Evolutionary conservation across 139 green algal genomes (phyloP).

Genomic region (Chlamydomonas eustigma): DNA sequence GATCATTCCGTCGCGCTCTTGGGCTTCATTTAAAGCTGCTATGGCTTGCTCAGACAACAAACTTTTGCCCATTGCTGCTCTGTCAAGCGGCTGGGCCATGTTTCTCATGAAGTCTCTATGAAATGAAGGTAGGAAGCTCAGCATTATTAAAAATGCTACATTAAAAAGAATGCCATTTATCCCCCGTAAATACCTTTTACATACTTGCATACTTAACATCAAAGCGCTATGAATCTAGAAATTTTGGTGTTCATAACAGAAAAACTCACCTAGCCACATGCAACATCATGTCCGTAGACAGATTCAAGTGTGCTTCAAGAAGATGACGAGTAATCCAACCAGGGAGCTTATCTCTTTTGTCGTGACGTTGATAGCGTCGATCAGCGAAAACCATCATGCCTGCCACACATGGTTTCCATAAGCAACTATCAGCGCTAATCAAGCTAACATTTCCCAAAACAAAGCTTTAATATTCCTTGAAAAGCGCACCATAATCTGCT

Average conservation of each 20-base stretch:
- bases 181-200: too few relatives aligned
- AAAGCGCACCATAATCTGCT: conserved; percentile 55
- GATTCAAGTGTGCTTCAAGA: conserved; percentile 89
- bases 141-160: too few relatives aligned
- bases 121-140: too few relatives aligned
- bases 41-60: conserved; percentile 71
- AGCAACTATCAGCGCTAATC: too few relatives aligned
- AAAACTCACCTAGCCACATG: conserved; percentile 56
- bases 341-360: conserved; percentile 96
- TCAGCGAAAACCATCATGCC: conserved; percentile 83
- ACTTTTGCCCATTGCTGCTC: conserved; percentile 50
- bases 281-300: conserved; percentile 92
- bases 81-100: conserved; percentile 64
- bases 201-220: too few relatives aligned
- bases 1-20: not conserved
- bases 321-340: conserved; percentile 91
- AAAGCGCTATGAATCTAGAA: not conserved
- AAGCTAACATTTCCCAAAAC: not conserved
- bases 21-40: conserved; percentile 45
- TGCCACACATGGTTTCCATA: too few relatives aligned
- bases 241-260: not conserved
- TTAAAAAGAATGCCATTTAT: too few relatives aligned
- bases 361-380: conserved; percentile 89
- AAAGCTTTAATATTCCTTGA: too few relatives aligned
- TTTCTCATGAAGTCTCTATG: not conserved